Evolutionary conservation across 2,329 filamentous ascomycete species (phyloP).

Genomic region (Colletotrichum musicola): DNA sequence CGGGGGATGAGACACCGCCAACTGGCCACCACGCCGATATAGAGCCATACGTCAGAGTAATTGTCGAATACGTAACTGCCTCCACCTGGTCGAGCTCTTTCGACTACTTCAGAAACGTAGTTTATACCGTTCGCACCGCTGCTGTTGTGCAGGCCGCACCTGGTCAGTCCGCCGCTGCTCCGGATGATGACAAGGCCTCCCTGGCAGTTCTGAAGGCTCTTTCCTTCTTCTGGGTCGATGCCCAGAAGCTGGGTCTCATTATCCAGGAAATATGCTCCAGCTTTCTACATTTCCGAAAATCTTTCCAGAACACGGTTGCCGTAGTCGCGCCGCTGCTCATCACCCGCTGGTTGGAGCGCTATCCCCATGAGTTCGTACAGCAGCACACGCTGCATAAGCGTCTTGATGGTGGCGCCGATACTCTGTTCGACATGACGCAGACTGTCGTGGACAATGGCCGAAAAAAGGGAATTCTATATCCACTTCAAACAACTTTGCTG

Average conservation of each 20-base stretch:
- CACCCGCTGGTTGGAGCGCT: constrained; percentile 74
- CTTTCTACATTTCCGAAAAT: constrained; percentile 74
- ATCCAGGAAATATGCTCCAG: constrained; percentile 76
- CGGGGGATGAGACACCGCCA: constrained; percentile 49
- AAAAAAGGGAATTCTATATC: constrained; percentile 68
- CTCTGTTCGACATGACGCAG: constrained; percentile 77
- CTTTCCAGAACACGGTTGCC: constrained; percentile 74
- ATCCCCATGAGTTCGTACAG: constrained; percentile 73
- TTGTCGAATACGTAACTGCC: constrained; percentile 74
- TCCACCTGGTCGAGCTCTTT: constrained; percentile 73
- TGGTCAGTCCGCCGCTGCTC: constrained; percentile 51
- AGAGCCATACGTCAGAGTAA: constrained; percentile 66
- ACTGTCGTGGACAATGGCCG: constrained; percentile 70
- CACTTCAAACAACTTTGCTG: constrained; percentile 72
- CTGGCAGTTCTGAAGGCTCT: constrained; percentile 70
- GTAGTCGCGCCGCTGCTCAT: constrained; percentile 73
- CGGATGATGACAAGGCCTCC: constrained; percentile 65
- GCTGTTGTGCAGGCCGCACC: constrained; percentile 54
- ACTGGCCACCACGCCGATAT: constrained; percentile 57
- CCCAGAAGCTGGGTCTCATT: constrained; percentile 69
- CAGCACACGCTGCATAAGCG: constrained; percentile 71
- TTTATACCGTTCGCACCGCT: constrained; percentile 64
- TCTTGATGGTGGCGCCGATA: constrained; percentile 75
- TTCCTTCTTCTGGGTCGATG: constrained; percentile 75
- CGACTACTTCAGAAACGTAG: constrained; percentile 67